These are phyloP conservation scores for Pseudognaphalium luteoalbum DNA, from an alignment of 129 eudicot species.

Conservation along the genomic window DNA sequence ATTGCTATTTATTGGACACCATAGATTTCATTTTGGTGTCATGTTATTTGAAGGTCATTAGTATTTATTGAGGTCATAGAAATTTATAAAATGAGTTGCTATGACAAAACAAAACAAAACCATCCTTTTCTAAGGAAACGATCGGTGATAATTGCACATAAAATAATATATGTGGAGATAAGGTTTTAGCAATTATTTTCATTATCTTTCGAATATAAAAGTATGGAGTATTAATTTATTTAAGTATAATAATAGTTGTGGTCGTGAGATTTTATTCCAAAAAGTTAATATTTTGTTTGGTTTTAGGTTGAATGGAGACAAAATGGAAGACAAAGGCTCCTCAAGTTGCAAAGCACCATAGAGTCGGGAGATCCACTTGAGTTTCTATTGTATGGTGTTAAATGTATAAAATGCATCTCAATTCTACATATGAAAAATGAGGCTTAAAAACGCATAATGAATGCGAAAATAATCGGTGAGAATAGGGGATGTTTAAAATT, in stretches of 20 bases:
- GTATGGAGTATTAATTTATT: neutral
- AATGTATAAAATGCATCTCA: too few relatives aligned
- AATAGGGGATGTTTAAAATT: too few relatives aligned
- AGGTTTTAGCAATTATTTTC: constrained; percentile 24
- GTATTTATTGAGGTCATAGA: neutral
- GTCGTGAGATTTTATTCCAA: constrained; percentile 23
- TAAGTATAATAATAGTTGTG: constrained; percentile 9
- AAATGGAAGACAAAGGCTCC: neutral
- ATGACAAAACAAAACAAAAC: constrained; percentile 20
- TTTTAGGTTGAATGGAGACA: constrained; percentile 16
- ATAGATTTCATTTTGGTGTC: neutral
- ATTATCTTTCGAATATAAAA: constrained; percentile 24
- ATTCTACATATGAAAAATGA: too few relatives aligned
- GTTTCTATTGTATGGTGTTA: neutral
- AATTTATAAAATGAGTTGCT: neutral
- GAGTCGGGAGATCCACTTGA: neutral
- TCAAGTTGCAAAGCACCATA: constrained; percentile 6
- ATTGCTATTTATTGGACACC: neutral
- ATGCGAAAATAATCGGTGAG: too few relatives aligned
- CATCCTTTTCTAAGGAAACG: constrained; percentile 29
- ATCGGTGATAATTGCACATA: constrained; percentile 14
- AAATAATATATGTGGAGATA: constrained; percentile 24
- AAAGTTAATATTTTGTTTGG: constrained; percentile 21
- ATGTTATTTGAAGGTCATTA: too few relatives aligned
- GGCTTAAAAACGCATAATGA: too few relatives aligned